phyloP scores from a whole-genome alignment of 1,284 basidiomycete genomes.

The Heterobasidion irregulare region DNA sequence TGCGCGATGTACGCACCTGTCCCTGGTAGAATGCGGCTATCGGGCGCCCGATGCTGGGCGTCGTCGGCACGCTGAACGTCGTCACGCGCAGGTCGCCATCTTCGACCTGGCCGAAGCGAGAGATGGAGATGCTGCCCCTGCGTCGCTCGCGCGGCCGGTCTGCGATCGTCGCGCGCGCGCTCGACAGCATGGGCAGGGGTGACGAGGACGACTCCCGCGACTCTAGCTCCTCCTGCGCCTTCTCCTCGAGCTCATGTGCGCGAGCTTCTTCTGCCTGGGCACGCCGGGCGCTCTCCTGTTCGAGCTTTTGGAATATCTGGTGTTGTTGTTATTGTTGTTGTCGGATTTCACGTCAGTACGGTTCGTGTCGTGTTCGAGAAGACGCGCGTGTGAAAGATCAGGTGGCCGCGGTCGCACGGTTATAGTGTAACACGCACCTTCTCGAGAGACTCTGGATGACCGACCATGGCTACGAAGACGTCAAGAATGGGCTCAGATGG shows the following conservation, averaged over 20 bases:
- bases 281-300: conserved; percentile 40
- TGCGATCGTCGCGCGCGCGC: conserved; percentile 11
- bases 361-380: neutral
- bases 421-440: neutral
- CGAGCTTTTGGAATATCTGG: conserved; percentile 47
- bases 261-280: conserved; percentile 24
- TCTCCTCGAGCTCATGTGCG: neutral
- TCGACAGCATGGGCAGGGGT: neutral
- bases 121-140: conserved; percentile 41
- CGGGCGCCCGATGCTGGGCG: conserved; percentile 4
- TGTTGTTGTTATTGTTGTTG: neutral
- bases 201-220: neutral
- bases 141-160: conserved; percentile 20
- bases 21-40: conserved; percentile 33
- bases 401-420: neutral
- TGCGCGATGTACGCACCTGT: conserved; percentile 26
- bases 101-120: conserved; percentile 47
- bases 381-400: neutral
- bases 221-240: neutral
- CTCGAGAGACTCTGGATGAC: neutral
- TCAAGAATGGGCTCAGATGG: neutral
- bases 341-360: neutral
- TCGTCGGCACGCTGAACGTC: conserved; percentile 17
- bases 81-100: conserved; percentile 9
- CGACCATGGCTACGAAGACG: neutral